phyloP scores from a whole-genome alignment of 306 rosid species.

The Prunus davidiana region DNA sequence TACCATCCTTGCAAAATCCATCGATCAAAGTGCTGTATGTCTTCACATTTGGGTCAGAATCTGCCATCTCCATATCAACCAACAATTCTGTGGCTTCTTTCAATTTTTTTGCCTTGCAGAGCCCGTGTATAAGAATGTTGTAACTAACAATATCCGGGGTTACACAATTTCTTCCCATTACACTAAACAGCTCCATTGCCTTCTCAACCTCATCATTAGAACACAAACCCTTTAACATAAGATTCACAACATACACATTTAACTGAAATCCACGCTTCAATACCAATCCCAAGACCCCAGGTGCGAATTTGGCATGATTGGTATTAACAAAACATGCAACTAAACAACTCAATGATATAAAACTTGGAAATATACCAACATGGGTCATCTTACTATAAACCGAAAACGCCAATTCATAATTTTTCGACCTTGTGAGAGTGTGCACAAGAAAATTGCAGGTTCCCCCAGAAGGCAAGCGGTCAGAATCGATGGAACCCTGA shows the following conservation, averaged over 20 bases:
- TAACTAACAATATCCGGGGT: conserved; percentile 48
- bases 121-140: conserved; percentile 56
- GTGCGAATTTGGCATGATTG: conserved; percentile 37
- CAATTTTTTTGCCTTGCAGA: conserved; percentile 57
- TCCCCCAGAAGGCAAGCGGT: conserved; percentile 34
- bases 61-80: conserved; percentile 49
- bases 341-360: conserved; percentile 50
- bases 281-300: conserved; percentile 58
- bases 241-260: conserved; percentile 39
- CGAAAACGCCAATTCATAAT: conserved; percentile 37
- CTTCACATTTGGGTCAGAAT: conserved; percentile 43
- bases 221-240: conserved; percentile 61
- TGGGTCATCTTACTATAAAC: conserved; percentile 50
- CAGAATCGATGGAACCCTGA: conserved; percentile 39
- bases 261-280: conserved; percentile 55
- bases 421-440: conserved; percentile 44
- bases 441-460: conserved; percentile 54
- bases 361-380: conserved; percentile 38
- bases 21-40: conserved; percentile 54
- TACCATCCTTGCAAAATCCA: conserved; percentile 61
- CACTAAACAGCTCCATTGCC: conserved; percentile 42
- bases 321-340: conserved; percentile 49
- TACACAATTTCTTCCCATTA: conserved; percentile 42
- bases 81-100: conserved; percentile 58
- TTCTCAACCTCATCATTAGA: conserved; percentile 35